Base-by-base conservation (phyloP, 2,329 filamentous ascomycete genomes). In the Talaromyces rugulosus region DNA sequence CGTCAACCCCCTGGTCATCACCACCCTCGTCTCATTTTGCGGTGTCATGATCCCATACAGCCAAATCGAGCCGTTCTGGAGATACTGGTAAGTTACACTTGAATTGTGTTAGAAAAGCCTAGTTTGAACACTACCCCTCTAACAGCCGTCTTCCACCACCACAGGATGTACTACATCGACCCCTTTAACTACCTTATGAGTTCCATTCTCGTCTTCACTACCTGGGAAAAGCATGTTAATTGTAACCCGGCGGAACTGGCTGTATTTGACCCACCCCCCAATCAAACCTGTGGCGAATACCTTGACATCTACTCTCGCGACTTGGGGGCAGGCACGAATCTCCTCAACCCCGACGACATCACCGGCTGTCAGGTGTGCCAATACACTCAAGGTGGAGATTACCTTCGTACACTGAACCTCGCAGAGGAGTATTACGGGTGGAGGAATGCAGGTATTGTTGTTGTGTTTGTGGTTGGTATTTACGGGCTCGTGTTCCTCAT, bases 1-100 rank as follows among this genome's bases (percentile, higher is more conserved):
- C 62, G 85, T 85, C 54, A 90, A 91, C 69, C 89, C 89, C 0
- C 87, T 91, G 76, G 88, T 91, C 79, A 88, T 91, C 75, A 84
- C 89, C 70, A 84, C 88, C 73, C 87, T 90, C 64, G 81, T 82
- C 12, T 75, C 89, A 3, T 91, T 91, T 80, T 90, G 89, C 72
- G 89, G 89, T 57, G 85, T 91, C 12, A 82, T 91, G 1, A 82
- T 87, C 0, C 85, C 88, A 0, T 91, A 89, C 69, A 63, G 74
- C 1, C 77, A 83, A 66, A 78, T 92, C 9, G 83, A 83, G 1
- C 82, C 82, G 8, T 90, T 91, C 77, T 93, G 87, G 87, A 76
- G 80, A 31, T 89, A 88, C 74, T 90, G 87, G 85, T 68, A 33
- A 33, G 23, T 23, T 23, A 23, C 23, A 23, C 23, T 23, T 23